Base-by-base conservation (phyloP, 208 protist species). In the Tritrichomonas foetus region DNA sequence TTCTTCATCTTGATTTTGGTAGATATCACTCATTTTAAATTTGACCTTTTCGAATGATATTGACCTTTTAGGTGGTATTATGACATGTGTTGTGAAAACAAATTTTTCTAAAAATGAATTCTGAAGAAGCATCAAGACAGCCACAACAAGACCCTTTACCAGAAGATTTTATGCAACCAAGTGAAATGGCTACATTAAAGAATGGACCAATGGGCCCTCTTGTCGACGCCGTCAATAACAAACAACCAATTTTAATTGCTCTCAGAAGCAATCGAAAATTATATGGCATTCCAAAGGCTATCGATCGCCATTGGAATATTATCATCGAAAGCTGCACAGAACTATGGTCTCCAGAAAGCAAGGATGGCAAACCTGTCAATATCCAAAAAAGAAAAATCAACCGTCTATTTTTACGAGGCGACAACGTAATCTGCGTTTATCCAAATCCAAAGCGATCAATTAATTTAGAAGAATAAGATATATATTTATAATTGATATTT, bases 371-470 rank as follows among this genome's bases (percentile, higher is more conserved):
- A 44, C 74, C 74, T n/a, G 41, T 44, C 13, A 1, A 33, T 53
- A 44, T 44, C 53, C 5, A 8, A n/a, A 11, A 22, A 9, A 9
- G 74, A 33, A 49, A 44, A 53, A 84, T 84, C 53, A n/a, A 49
- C 13, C 27, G 74, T 47, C 41, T 84, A 13, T 84, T 84, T n/a
- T 53, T 84, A 11, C 3, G 74, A 20, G 74, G 74, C 9, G 74
- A 84, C 53, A 84, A 84, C 25, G 74, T 84, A 30, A 84, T 84
- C 13, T 84, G 41, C 25, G 36, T 84, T 49, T 84, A 84, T 53
- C 74, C 74, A 84, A 84, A 84, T 53, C 74, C 74, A n/a, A 84
- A 78, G n/a, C n/a, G n/a, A n/a, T n/a, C n/a, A n/a, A n/a, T n/a
- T n/a, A n/a, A n/a, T n/a, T n/a, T n/a, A n/a, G n/a, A n/a, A n/a